Percentiles rank a stretch among this genome's conserved stretches.
These are phyloP conservation scores for Pseudomonodictys pantanalensis DNA, from an alignment of 495 filamentous ascomycete species.

Conservation along the genomic window DNA sequence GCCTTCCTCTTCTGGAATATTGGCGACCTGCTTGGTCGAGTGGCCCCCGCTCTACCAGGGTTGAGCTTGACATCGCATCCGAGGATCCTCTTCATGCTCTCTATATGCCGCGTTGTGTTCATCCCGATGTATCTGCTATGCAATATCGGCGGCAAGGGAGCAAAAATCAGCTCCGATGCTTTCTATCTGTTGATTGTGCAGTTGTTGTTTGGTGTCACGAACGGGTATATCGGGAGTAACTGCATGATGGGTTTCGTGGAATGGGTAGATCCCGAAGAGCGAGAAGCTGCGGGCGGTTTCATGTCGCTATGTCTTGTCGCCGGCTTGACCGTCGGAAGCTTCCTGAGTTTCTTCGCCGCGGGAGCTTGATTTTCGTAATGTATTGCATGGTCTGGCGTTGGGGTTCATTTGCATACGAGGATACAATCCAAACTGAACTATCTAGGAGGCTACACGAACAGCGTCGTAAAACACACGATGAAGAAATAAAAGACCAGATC, in stretches of 20 bases:
- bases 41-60: slow-evolving; percentile 62
- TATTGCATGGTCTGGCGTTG: too few species aligned
- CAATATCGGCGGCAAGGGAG: slow-evolving; percentile 69
- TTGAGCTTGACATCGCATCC: slow-evolving; percentile 63
- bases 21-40: slow-evolving; percentile 76
- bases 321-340: slow-evolving; percentile 78
- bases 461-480: too few species aligned
- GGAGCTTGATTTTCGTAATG: slow-evolving; percentile 11
- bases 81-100: slow-evolving; percentile 57
- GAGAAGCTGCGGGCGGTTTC: slow-evolving; percentile 86
- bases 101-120: slow-evolving; percentile 63
- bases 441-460: too few species aligned
- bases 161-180: slow-evolving; percentile 69
- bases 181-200: slow-evolving; percentile 88
- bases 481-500: too few species aligned
- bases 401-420: too few species aligned
- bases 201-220: slow-evolving; percentile 75
- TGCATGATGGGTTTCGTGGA: slow-evolving; percentile 88
- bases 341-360: slow-evolving; percentile 74
- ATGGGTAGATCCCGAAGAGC: slow-evolving; percentile 74
- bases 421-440: too few species aligned
- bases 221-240: slow-evolving; percentile 77
- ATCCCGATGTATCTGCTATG: slow-evolving; percentile 87
- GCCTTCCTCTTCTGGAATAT: slow-evolving; percentile 92
- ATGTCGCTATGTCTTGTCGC: slow-evolving; percentile 87